Conservation (phyloP, 768 basidiomycete genomes). For the Panus rudis region DNA sequence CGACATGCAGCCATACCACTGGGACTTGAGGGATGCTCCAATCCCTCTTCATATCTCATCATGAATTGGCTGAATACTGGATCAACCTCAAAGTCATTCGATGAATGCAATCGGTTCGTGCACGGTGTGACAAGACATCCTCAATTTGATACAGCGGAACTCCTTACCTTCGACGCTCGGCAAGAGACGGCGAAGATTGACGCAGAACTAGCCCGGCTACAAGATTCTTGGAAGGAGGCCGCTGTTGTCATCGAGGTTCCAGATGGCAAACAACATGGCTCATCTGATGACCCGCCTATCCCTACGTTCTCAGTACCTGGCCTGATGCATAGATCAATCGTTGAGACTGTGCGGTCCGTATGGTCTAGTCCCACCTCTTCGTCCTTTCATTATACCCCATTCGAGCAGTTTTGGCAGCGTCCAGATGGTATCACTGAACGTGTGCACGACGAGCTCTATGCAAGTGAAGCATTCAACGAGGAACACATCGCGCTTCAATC, state of each 20-base stretch:
- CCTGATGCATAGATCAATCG: conserved; percentile 1
- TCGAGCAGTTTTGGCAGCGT: conserved; percentile 3
- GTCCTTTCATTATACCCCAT: conserved; percentile 1
- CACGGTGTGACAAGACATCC: not conserved
- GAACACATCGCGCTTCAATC: conserved; percentile 9
- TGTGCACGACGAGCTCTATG: conserved; percentile 20
- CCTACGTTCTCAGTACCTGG: conserved; percentile 2
- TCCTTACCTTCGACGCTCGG: not conserved
- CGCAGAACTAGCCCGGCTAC: not conserved
- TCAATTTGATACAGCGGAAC: not conserved
- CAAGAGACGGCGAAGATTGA: conserved; percentile 1
- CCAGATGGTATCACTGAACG: conserved; percentile 1
- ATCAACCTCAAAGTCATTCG: not conserved
- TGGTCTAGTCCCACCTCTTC: not conserved
- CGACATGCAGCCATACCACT: too few species aligned
- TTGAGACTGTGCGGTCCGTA: not conserved
- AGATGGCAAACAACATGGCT: conserved; percentile 3
- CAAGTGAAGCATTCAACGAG: conserved; percentile 11
- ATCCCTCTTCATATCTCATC: not conserved
- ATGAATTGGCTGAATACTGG: conserved; percentile 3
- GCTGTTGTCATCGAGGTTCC: not conserved
- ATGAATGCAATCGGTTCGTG: conserved; percentile 1
- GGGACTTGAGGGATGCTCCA: too few species aligned
- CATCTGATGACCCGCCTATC: not conserved
- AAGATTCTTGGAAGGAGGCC: conserved; percentile 1